These are phyloP conservation scores for Heliophila coronopifolia DNA, from an alignment of 441 rosid genomes.

Conservation along the genomic window DNA sequence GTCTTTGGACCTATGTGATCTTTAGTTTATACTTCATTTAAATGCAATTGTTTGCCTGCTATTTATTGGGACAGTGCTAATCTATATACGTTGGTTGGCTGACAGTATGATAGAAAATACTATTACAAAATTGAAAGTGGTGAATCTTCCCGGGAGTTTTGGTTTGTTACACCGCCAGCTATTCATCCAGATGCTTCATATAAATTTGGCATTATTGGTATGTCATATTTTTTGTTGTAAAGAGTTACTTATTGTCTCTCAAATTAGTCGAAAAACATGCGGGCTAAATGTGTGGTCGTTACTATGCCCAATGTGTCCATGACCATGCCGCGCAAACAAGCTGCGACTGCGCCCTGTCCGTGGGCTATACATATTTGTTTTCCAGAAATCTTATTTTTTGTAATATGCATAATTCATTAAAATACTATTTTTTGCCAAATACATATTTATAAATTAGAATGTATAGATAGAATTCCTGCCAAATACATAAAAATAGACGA, in stretches of 20 bases:
- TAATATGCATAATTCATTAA: no score
- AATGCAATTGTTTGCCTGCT: neutral
- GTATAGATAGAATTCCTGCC: no score
- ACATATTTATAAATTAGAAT: no score
- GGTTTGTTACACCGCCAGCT: slow-evolving; percentile 65
- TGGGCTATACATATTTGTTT: no score
- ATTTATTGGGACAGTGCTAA: neutral
- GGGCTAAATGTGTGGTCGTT: no score
- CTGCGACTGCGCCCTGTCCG: no score
- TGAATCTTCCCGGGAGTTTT: slow-evolving; percentile 49
- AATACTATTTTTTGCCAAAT: no score
- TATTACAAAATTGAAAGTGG: slow-evolving; percentile 58
- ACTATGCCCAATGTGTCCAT: no score
- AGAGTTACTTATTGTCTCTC: neutral
- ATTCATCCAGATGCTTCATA: slow-evolving; percentile 57
- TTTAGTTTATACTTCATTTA: neutral
- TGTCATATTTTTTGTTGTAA: slow-evolving; percentile 15
- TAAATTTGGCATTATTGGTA: slow-evolving; percentile 71
- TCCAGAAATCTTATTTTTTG: no score
- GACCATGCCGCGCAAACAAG: no score
- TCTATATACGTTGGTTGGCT: slow-evolving; percentile 2
- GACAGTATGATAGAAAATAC: slow-evolving; percentile 59
- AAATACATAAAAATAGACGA: no score
- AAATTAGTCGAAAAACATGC: no score
- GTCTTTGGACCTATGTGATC: neutral